Base-by-base conservation (phyloP, 257 asterid species). In the Hygrophila difformis region DNA sequence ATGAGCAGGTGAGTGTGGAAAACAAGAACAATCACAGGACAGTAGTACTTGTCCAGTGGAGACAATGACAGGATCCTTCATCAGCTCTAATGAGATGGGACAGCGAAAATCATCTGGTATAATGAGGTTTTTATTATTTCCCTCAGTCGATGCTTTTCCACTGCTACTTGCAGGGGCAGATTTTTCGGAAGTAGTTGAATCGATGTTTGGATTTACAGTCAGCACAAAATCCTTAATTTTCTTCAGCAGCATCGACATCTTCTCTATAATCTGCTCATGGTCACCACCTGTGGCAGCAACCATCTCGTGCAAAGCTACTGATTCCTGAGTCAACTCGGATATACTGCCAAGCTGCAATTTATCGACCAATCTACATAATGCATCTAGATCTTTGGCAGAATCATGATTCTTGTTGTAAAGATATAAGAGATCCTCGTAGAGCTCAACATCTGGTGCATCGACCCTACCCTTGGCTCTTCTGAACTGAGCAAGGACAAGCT, bases 61-160 rank as follows among this genome's bases (percentile, higher is more conserved):
- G 53, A 91, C 96, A 63, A 91, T 91, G 71, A 86, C 99, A 28
- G 99, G 99, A 67, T 91, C 99, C 61, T 57, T 67, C 96, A 91
- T 86, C 66, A 91, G 70, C 77, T 91, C 99, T 48, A 86, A 71
- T 34, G 97, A 91, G 61, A 86, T 80, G 41, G 99, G 96, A 49
- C 99, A 91, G 5, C 99, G 95, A 49, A 91, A 91, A 69, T 91
- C 99, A 53, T 86, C 96, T 2, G 99, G 99, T 61, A 86, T 74
- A 59, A 72, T 71, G 60, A 82, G 81, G 70, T 73, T 55, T 57
- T 57, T 85, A 46, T 50, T 70, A 57, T 53, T 61, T 61, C 61
- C 75, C 38, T 69, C 78, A 2, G 56, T 40, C 49, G 67, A 59
- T 39, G 61, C 29, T 62, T 71, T 80, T 39, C 75, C 84, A 55